These are phyloP conservation scores for Rhododendron mucronatum DNA, from an alignment of 148 eudicot genomes.

Conservation along the genomic window DNA sequence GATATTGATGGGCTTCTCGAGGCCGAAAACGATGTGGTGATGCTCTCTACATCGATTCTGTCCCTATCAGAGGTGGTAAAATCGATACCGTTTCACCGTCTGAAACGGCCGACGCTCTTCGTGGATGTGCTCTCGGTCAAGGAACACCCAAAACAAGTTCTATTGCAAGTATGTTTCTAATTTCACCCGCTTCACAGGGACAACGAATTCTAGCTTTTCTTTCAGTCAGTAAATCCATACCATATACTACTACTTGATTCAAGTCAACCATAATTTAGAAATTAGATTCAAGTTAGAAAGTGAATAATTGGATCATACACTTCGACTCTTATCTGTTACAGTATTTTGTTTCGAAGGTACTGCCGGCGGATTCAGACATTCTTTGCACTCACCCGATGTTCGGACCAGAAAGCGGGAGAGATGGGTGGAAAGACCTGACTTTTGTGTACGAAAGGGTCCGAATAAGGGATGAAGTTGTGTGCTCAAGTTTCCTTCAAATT, in stretches of 20 bases:
- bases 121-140: conserved; percentile 61
- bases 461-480: conserved; percentile 33
- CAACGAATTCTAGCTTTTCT: too few species aligned
- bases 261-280: too few species aligned
- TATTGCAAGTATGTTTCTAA: conserved; percentile 27
- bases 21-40: conserved; percentile 37
- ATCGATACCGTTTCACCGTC: conserved; percentile 31
- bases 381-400: conserved; percentile 72
- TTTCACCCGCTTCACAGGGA: background rate
- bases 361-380: conserved; percentile 43
- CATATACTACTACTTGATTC: too few species aligned
- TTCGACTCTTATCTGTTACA: background rate
- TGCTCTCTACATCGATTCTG: conserved; percentile 45
- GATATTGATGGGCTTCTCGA: conserved; percentile 34
- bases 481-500: conserved; percentile 47
- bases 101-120: conserved; percentile 37
- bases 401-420: conserved; percentile 56
- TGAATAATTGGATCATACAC: too few species aligned
- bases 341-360: conserved; percentile 15
- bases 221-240: background rate
- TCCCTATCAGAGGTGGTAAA: conserved; percentile 42
- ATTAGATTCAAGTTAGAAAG: too few species aligned
- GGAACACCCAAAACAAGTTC: conserved; percentile 46
- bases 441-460: conserved; percentile 58
- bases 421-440: conserved; percentile 43